Conservation (phyloP, 2,329 filamentous ascomycete species). For the Aspergillus udagawae region DNA sequence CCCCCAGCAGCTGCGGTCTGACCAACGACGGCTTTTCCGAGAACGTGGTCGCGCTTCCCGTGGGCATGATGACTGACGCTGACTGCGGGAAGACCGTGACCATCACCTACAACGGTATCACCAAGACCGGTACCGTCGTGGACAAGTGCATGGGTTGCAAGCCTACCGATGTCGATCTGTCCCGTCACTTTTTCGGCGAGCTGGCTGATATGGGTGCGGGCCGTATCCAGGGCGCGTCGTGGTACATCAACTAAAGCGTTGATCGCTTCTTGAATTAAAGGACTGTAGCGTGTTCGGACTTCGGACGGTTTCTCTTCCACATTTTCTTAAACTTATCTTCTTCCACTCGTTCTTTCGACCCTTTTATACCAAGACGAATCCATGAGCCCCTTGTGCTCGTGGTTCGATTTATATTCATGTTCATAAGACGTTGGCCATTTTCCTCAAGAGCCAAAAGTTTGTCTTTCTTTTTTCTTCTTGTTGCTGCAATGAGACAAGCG, state of each 20-base stretch:
- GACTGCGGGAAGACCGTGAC: conserved; percentile 67
- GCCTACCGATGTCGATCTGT: conserved; percentile 56
- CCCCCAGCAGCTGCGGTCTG: conserved; percentile 54
- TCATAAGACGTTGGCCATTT: background rate
- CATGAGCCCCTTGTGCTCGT: background rate
- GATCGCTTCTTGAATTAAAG: conserved; percentile 11
- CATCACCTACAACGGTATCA: conserved; percentile 58
- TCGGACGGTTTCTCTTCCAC: conserved; percentile 18
- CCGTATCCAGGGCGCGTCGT: conserved; percentile 41
- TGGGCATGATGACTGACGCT: conserved; percentile 63
- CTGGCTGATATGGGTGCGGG: conserved; percentile 40
- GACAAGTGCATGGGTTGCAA: conserved; percentile 75
- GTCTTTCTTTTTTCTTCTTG: background rate
- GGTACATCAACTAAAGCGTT: conserved; percentile 35
- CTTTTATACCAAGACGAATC: background rate
- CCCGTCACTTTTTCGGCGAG: conserved; percentile 52
- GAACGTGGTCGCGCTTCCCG: conserved; percentile 66
- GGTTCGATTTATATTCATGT: background rate
- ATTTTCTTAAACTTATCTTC: conserved; percentile 7
- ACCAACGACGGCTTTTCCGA: conserved; percentile 55
- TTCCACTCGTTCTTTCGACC: background rate
- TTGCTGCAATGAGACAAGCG: background rate
- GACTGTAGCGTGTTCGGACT: background rate
- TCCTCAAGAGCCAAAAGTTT: background rate
- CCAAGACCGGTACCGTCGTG: conserved; percentile 55